These are phyloP conservation scores for Apiospora aurea DNA, from an alignment of 2,329 filamentous ascomycete genomes.

Conservation along the genomic window DNA sequence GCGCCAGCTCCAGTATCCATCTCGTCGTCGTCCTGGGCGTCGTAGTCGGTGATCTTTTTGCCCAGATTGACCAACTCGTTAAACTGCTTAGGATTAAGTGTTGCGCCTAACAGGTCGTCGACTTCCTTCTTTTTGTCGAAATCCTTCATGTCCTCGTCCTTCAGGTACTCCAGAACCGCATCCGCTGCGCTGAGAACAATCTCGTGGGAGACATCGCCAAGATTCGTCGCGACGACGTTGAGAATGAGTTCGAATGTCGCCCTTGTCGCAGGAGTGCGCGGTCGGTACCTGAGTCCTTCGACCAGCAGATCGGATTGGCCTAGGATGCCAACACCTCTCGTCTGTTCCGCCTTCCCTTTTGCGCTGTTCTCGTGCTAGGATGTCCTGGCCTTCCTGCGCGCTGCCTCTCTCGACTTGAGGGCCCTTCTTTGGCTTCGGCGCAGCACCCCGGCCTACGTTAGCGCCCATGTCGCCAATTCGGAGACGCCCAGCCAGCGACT, in stretches of 20 bases:
- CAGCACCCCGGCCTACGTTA: slow-evolving; percentile 79
- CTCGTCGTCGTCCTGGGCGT: slow-evolving; percentile 92
- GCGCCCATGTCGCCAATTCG: slow-evolving; percentile 95
- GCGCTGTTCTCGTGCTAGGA: slow-evolving; percentile 82
- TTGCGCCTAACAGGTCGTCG: slow-evolving; percentile 87
- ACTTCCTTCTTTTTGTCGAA: slow-evolving; percentile 98
- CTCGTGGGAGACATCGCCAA: slow-evolving; percentile 93
- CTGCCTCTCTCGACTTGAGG: slow-evolving; percentile 77
- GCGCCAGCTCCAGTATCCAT: slow-evolving; percentile 73
- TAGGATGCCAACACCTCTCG: slow-evolving; percentile 78
- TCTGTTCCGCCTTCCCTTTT: slow-evolving; percentile 84
- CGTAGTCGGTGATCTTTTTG: slow-evolving; percentile 99
- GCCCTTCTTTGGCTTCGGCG: slow-evolving; percentile 82
- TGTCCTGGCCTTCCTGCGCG: slow-evolving; percentile 81
- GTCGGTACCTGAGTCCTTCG: slow-evolving; percentile 90
- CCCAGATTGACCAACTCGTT: slow-evolving; percentile 95
- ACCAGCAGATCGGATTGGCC: slow-evolving; percentile 86
- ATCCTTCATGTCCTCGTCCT: slow-evolving; percentile 95
- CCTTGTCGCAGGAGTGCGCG: slow-evolving; percentile 87
- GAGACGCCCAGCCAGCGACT: slow-evolving; percentile 93
- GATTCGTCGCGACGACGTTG: slow-evolving; percentile 84
- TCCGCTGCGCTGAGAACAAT: slow-evolving; percentile 94
- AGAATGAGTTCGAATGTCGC: slow-evolving; percentile 95
- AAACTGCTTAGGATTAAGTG: slow-evolving; percentile 87
- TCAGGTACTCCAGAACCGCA: slow-evolving; percentile 87